A percentile compares a stretch with the other conserved stretches of the same genome.
These are phyloP conservation scores for Nothophaeocryptopus gaeumannii DNA, from an alignment of 2,329 filamentous ascomycete species.

Conservation along the genomic window DNA sequence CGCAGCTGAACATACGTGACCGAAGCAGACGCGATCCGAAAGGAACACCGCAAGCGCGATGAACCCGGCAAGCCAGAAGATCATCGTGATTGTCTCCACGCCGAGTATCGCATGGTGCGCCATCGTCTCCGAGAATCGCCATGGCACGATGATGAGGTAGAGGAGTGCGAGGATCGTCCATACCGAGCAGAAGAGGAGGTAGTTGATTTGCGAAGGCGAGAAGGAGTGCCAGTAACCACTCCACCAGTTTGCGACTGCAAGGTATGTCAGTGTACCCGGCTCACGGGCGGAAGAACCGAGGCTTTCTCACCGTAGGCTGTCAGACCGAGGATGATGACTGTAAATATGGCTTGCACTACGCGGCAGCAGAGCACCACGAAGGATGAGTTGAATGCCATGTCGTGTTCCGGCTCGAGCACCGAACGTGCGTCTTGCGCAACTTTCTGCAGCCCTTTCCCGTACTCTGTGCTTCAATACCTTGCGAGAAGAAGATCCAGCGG, in stretches of 20 bases:
- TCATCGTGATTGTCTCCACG: slow-evolving; percentile 68
- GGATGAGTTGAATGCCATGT: slow-evolving; percentile 7
- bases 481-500: no score
- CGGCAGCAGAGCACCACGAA: slow-evolving; percentile 60
- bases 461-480: no score
- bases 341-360: slow-evolving; percentile 63
- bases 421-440: no score
- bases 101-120: slow-evolving; percentile 65
- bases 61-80: slow-evolving; percentile 89
- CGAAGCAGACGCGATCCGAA: slow-evolving; percentile 55
- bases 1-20: slow-evolving; percentile 39
- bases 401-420: no score
- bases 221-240: slow-evolving; percentile 51
- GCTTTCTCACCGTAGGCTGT: slow-evolving; percentile 64
- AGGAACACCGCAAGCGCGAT: slow-evolving; percentile 70
- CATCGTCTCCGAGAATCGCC: slow-evolving; percentile 35
- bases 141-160: slow-evolving; percentile 67
- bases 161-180: slow-evolving; percentile 70
- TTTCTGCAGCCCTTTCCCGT: no score
- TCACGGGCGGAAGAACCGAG: slow-evolving; percentile 11
- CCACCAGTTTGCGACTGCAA: slow-evolving; percentile 56
- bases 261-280: not conserved
- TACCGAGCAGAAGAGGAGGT: slow-evolving; percentile 74
- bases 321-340: slow-evolving; percentile 72
- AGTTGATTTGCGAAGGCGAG: slow-evolving; percentile 62